Evolutionary conservation across 2,329 filamentous ascomycete species (phyloP).

Genomic region (Cladobotryum protrusum): DNA sequence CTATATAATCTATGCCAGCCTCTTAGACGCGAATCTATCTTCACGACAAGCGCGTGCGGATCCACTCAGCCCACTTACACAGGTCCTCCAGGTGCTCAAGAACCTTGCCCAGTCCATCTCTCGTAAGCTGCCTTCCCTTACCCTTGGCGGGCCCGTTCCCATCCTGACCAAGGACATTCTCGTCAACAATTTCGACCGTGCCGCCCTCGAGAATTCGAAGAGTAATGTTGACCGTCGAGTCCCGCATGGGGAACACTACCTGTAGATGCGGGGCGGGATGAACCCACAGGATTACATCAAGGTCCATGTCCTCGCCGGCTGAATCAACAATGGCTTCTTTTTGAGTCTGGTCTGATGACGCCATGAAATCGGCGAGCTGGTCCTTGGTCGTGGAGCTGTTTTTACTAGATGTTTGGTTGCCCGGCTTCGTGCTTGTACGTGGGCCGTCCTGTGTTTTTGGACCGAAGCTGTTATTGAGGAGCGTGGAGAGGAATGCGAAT

Average conservation of each 20-base stretch:
- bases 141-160: conserved; percentile 18
- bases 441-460: conserved; percentile 22
- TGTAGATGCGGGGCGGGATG: conserved; percentile 44
- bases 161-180: conserved; percentile 39
- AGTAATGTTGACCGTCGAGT: conserved; percentile 45
- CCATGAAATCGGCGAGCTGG: conserved; percentile 29
- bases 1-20: no score
- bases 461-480: conserved; percentile 58
- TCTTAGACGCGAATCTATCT: neutral
- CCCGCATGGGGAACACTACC: conserved; percentile 48
- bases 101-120: conserved; percentile 37
- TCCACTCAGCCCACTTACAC: conserved; percentile 49
- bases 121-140: conserved; percentile 31
- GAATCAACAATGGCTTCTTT: neutral
- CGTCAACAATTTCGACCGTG: conserved; percentile 49
- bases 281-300: conserved; percentile 49
- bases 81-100: conserved; percentile 48
- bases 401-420: conserved; percentile 1
- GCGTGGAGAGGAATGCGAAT: conserved; percentile 62
- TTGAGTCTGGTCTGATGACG: no score
- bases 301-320: conserved; percentile 21
- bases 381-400: conserved; percentile 23
- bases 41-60: conserved; percentile 34
- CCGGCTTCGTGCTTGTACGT: conserved; percentile 1
- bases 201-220: conserved; percentile 56